These are phyloP conservation scores for Lipomyces yamadae DNA, from an alignment of 805 yeast genomes.

Conservation along the genomic window DNA sequence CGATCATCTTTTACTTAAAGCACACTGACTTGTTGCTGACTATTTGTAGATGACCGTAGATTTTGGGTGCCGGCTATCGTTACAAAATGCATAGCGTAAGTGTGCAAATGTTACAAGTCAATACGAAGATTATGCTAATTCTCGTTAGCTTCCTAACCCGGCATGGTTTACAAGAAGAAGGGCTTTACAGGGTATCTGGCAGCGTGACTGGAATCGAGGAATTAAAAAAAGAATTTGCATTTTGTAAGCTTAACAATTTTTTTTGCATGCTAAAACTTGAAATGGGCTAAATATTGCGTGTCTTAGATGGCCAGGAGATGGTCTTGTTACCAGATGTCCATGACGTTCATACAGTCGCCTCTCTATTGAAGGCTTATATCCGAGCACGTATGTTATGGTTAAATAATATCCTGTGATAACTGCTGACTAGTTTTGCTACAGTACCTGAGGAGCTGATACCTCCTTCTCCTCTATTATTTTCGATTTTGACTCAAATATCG, in stretches of 20 bases:
- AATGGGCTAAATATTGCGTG: not conserved
- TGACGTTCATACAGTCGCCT: slow-evolving; percentile 44
- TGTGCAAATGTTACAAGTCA: not conserved
- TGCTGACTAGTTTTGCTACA: not conserved
- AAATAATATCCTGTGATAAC: not conserved
- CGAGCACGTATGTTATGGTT: slow-evolving; percentile 33
- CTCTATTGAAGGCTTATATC: slow-evolving; percentile 42
- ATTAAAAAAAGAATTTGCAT: slow-evolving; percentile 37
- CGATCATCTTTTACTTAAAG: not conserved
- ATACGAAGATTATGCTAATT: not conserved
- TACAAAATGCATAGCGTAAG: slow-evolving; percentile 33
- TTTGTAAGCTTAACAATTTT: slow-evolving; percentile 24
- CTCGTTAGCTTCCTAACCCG: slow-evolving; percentile 29
- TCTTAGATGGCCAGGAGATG: slow-evolving; percentile 18
- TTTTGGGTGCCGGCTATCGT: slow-evolving; percentile 39
- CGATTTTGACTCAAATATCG: not conserved
- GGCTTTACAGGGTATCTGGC: slow-evolving; percentile 44
- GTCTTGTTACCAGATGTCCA: slow-evolving; percentile 36
- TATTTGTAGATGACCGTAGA: slow-evolving; percentile 16
- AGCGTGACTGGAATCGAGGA: slow-evolving; percentile 38
- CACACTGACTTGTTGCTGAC: not conserved
- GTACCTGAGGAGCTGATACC: slow-evolving; percentile 42
- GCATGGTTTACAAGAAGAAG: slow-evolving; percentile 43
- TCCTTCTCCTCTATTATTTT: slow-evolving; percentile 4
- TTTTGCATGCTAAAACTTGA: not conserved